Base-by-base conservation (phyloP, 176 grass and related monocot species). In the Olyra latifolia region DNA sequence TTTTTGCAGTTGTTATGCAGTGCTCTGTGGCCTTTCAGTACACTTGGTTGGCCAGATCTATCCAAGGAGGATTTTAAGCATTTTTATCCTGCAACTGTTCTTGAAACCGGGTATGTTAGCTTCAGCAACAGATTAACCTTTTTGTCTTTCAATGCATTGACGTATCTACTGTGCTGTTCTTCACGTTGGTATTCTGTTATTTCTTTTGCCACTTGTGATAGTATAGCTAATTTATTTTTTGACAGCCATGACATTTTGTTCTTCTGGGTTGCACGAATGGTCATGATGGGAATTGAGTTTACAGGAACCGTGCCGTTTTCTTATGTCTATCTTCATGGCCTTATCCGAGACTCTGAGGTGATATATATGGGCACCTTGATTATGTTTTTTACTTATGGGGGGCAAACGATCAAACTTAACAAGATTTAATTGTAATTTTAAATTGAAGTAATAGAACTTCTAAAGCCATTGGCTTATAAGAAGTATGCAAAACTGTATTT, bases 231-330 rank as follows among this genome's bases (percentile, higher is more conserved):
- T 89, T 56, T 59, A 76, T 72, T 66, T 46, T 88, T 87, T 76
- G 23, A 87, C 81, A 98, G 95, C 17, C 95, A 98, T 86, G 95
- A 98, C 80, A 98, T 98, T 88, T 86, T 98, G 78, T 98, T 98
- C 82, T 98, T 98, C 82, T 98, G 95, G 95, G 95, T 98, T 73
- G 92, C 95, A 79, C 86, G 95, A 77, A 98, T 98, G 95, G 88
- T 98, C 54, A 98, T 98, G 95, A 98, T 98, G 95, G 92, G 92
- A 42, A 92, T 98, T 75, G 90, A 98, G 71, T 92, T 98, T 80
- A 98, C 95, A 67, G 92, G 95, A 72, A 82, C 80, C 44, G 83
- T 89, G 28, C 95, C 92, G 28, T 98, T 98, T 80, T 93, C 95
- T 71, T 95, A 95, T 91, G 90, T 95, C 76, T 98, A 98, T 89